Evolutionary conservation across 163 green algal species (phyloP), one percentile per base, ranked within the genome.

Genomic region (Prototheca stagnorum): DNA sequence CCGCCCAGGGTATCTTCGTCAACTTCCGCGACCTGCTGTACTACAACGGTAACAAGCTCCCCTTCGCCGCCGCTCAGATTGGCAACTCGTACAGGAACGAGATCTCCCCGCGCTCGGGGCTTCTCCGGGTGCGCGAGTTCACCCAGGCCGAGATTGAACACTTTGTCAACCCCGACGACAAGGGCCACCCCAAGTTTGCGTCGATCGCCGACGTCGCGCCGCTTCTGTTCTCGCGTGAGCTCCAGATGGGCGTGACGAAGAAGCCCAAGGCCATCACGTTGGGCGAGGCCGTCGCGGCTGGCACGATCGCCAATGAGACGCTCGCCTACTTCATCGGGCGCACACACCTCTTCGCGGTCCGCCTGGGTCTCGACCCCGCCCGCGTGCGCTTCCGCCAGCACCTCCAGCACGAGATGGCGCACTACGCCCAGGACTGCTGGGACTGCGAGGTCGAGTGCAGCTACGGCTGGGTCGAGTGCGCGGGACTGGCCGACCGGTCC

Each of bases 61-160:
- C 90, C 23, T 98, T 98, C 72, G 90, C 90, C 20, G 86, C 79
- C 1, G 90, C 90, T 4, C 80, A 92, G 61, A 95, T 98, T 41
- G 90, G 90, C 33, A 85, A 95, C 51, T 77, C 65, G 14, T 98
- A 92, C 78, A 70, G 90, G 12, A 98, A 98, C 56, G 90, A 98
- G 72, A 95, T 97, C 68, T 74, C 68, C 11, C 89, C 90, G 0
- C 72, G 82, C 15, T 72, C 79, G 6, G 90, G 88, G 12, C 68
- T 98, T 47, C 79, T 98, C 54, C 79, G 90, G 22, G 90, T 97
- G 43, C 63, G 90, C 17, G 90, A 98, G 76, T 98, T 98, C 74
- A 97, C 88, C 7, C 83, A 93, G 67, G 87, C 85, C 35, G 89
- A 98, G 69, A 97, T 98, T 36, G 89, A 98, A 78, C 87, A 98